phyloP scores from a whole-genome alignment of 1,139 yeast species.

The Casaregolazyma suthepensis region DNA sequence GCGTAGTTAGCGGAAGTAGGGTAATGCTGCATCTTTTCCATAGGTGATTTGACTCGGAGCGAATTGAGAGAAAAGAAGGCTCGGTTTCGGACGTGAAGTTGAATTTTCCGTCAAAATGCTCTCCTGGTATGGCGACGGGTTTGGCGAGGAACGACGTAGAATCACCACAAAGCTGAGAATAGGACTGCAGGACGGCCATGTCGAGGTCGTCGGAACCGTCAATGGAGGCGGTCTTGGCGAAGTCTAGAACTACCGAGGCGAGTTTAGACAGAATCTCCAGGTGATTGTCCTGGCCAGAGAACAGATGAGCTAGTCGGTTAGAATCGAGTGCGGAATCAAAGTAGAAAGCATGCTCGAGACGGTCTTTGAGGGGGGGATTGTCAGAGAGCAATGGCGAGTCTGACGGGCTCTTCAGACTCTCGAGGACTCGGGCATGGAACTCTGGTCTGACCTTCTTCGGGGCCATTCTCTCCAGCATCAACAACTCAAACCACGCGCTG shows the following conservation, averaged over 20 bases:
- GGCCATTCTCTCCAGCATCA: slow-evolving; percentile 13
- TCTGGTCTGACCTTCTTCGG: slow-evolving; percentile 11
- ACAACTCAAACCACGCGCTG: slow-evolving; percentile 23
- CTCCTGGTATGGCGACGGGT: slow-evolving; percentile 14
- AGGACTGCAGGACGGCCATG: slow-evolving; percentile 14
- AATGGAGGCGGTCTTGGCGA: slow-evolving; percentile 6
- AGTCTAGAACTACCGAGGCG: slow-evolving; percentile 13
- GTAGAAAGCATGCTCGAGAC: slow-evolving; percentile 1
- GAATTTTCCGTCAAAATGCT: slow-evolving; percentile 19
- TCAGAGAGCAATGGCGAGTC: neutral
- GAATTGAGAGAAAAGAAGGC: slow-evolving; percentile 2
- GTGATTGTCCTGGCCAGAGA: slow-evolving; percentile 11
- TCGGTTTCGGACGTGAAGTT: slow-evolving; percentile 14
- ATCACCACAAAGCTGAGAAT: slow-evolving; percentile 3
- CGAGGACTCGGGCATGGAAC: slow-evolving; percentile 1
- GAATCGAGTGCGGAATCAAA: slow-evolving; percentile 11
- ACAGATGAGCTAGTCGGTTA: slow-evolving; percentile 15
- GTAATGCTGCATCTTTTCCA: slow-evolving; percentile 25
- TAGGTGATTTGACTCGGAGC: slow-evolving; percentile 10
- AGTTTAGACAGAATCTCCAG: slow-evolving; percentile 9
- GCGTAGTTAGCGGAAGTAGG: slow-evolving; percentile 18
- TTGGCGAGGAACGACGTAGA: neutral
- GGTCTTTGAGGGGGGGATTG: neutral
- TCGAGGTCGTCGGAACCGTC: slow-evolving; percentile 11
- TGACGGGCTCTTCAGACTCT: neutral